A percentile compares a stretch with the other conserved stretches of the same genome.
These are phyloP conservation scores for Aspergillus nomiae DNA, from an alignment of 2,329 filamentous ascomycete genomes.

Conservation along the genomic window DNA sequence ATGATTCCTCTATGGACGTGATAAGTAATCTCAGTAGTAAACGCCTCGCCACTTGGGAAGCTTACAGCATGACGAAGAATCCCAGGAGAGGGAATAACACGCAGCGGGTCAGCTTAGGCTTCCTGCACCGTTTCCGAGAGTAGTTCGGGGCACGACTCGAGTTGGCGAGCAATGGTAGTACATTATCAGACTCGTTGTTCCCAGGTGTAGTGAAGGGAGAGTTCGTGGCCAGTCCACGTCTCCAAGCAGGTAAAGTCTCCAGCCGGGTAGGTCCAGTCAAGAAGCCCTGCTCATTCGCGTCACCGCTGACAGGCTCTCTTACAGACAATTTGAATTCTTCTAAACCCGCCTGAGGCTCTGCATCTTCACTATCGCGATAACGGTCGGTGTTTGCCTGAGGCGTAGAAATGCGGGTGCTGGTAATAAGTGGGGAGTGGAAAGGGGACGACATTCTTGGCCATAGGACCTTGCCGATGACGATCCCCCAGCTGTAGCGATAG, in stretches of 20 bases:
- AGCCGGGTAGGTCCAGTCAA: neutral
- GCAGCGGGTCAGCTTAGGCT: slow-evolving; percentile 19
- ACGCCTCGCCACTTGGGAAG: neutral
- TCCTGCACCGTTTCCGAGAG: slow-evolving; percentile 18
- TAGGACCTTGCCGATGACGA: neutral
- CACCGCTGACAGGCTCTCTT: slow-evolving; percentile 3
- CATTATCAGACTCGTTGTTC: slow-evolving; percentile 9
- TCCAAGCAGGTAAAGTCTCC: slow-evolving; percentile 10
- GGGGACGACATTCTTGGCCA: slow-evolving; percentile 2
- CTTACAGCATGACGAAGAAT: slow-evolving; percentile 40
- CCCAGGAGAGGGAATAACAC: slow-evolving; percentile 21
- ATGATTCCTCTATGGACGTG: slow-evolving; percentile 37
- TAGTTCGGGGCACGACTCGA: slow-evolving; percentile 5
- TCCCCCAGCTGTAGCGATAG: neutral
- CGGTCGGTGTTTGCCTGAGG: neutral
- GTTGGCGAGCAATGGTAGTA: slow-evolving; percentile 13
- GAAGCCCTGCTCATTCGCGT: neutral
- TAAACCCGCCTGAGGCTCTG: neutral
- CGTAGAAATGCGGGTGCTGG: neutral
- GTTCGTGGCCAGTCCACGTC: slow-evolving; percentile 12
- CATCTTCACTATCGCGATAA: slow-evolving; percentile 7
- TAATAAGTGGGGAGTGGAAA: neutral
- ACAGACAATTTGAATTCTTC: neutral
- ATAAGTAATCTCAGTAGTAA: slow-evolving; percentile 4
- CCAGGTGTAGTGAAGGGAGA: slow-evolving; percentile 12